Evolutionary conservation across 345 rosid genomes (phyloP), one percentile per base, ranked within the genome.

Genomic region (Hibiscus trionum): DNA sequence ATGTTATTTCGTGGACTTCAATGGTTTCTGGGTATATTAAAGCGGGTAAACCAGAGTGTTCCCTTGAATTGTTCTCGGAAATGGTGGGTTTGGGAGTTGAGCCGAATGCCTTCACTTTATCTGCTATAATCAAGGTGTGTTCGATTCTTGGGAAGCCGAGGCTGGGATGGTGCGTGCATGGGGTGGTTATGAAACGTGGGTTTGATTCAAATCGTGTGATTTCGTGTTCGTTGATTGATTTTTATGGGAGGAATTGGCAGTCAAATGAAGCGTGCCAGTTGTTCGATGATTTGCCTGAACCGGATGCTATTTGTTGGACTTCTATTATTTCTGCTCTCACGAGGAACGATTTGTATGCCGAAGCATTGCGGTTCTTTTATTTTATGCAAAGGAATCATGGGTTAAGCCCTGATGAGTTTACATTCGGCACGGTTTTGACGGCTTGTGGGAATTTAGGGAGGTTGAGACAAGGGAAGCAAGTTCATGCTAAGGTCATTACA

Each of bases 241-340:
- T 90, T 88, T 90, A 94, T 59, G 98, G 97, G 7, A 68, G 77
- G 80, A 91, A 84, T 49, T 24, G 7, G 58, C 82, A 61, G 68
- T 55, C 78, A 12, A 75, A 21, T 1, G 92, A 85, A 39, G 96
- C 92, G 47, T 77, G 84, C 58, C 60, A 74, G 9, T 61, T 94
- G 85, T 94, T 94, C 46, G 90, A 86, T 46, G 95, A 90, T 78
- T 82, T 91, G 91, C 86, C 27, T 72, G 90, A 81, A 5, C 91
- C 95, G 33, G 97, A 94, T 84, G 77, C 82, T 47, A 66, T 94
- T 77, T 86, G 96, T 72, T 94, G 95, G 93, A 91, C 96, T 6
- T 80, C 96, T 0, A 80, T 91, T 7, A 80, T 91, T 70, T 88
- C 97, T 11, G 87, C 88, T 0, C 82, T 79, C 71, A 85, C 89